These are phyloP conservation scores for Carex littledalei DNA, from an alignment of 176 grass and related monocot species.

Conservation along the genomic window DNA sequence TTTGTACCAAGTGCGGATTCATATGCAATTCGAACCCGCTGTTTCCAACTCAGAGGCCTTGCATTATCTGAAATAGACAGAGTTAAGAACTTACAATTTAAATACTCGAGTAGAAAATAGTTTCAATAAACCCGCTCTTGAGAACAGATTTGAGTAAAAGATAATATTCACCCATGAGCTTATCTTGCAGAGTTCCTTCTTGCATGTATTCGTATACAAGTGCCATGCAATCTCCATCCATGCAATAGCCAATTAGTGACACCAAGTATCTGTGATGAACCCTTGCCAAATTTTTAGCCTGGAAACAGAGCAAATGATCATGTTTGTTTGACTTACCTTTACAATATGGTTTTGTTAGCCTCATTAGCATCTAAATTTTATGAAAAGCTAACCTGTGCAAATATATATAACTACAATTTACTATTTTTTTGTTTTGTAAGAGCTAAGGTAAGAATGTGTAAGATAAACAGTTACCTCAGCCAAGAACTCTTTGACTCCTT, in stretches of 20 bases:
- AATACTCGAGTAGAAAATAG: neutral
- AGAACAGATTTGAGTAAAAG: neutral
- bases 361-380: neutral
- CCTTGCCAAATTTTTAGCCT: conserved; percentile 17
- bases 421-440: neutral
- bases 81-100: neutral
- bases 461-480: conserved; percentile 9
- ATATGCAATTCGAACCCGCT: conserved; percentile 1
- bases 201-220: conserved; percentile 21
- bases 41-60: conserved; percentile 7
- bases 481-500: conserved; percentile 27
- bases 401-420: neutral
- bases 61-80: neutral
- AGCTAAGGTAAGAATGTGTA: neutral
- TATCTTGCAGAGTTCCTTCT: conserved; percentile 21
- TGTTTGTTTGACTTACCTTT: too few relatives aligned
- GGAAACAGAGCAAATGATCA: neutral
- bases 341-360: neutral
- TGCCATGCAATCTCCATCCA: conserved; percentile 2
- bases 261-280: conserved; percentile 14
- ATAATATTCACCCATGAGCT: neutral
- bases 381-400: neutral
- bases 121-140: neutral
- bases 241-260: conserved; percentile 11
- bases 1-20: conserved; percentile 15